Conservation (phyloP, 1,139 yeast genomes). For the Keqinozyma sinolaborantium region DNA sequence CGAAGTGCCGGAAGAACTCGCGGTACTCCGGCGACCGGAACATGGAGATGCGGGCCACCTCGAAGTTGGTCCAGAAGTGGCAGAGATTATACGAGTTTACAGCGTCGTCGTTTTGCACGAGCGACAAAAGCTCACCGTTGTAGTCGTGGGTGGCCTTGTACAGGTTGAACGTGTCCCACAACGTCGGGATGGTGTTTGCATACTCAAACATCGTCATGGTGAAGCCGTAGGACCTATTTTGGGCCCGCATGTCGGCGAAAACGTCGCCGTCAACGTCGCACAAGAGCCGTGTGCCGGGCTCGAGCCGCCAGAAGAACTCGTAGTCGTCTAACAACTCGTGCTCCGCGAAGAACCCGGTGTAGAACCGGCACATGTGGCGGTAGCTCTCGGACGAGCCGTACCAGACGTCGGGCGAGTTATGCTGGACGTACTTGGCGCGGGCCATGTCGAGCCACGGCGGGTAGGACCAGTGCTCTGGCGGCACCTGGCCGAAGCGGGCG, state of each 20-base stretch:
- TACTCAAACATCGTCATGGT: slow-evolving; percentile 30
- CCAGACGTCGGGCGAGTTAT: slow-evolving; percentile 13
- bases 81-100: slow-evolving; percentile 62
- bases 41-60: slow-evolving; percentile 68
- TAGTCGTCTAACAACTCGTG: slow-evolving; percentile 27
- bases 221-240: slow-evolving; percentile 24
- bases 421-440: slow-evolving; percentile 11
- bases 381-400: slow-evolving; percentile 31
- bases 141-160: slow-evolving; percentile 25
- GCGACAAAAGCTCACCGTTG: slow-evolving; percentile 7
- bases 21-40: slow-evolving; percentile 72
- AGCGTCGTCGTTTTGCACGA: slow-evolving; percentile 17
- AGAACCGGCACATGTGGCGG: slow-evolving; percentile 37
- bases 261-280: slow-evolving; percentile 31
- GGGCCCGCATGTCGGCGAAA: slow-evolving; percentile 20
- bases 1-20: slow-evolving; percentile 67
- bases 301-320: slow-evolving; percentile 34
- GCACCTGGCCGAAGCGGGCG: slow-evolving; percentile 28
- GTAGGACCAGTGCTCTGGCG: slow-evolving; percentile 27
- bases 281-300: slow-evolving; percentile 25
- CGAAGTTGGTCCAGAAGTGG: slow-evolving; percentile 89
- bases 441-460: slow-evolving; percentile 25
- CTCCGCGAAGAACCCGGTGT: slow-evolving; percentile 29
- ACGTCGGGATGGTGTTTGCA: slow-evolving; percentile 42
- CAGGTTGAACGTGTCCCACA: slow-evolving; percentile 74